Evolutionary conservation across 1,284 basidiomycete species (phyloP), one percentile per base, ranked within the genome.

Genomic region (Puccinia brachypodii): DNA sequence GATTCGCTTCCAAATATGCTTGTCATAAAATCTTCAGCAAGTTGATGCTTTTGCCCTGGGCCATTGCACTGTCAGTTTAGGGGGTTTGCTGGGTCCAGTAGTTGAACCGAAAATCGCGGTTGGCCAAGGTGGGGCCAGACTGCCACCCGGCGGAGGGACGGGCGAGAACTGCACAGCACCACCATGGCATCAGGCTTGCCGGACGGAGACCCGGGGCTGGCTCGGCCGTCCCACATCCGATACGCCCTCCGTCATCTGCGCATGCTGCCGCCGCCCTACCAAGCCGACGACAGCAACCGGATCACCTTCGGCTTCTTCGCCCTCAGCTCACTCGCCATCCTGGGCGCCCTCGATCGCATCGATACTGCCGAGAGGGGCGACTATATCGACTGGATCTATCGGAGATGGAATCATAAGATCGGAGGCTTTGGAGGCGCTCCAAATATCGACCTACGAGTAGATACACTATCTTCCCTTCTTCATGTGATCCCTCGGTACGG

Each of bases 341-440:
- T 94, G 8, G 91, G 89, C 11, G 84, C 93, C 3, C 85, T 89
- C 13, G 86, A 87, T 7, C 89, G 89, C 82, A 89, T 89, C 3
- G 89, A 85, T 6, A 85, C 88, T 11, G 84, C 85, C 7, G 91
- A 93, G 81, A 89, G 90, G n/a, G 87, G 89, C 47, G 86, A 85
- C 3, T 95, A 93, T 92, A 88, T 88, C 78, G 89, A 91, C 76
- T 97, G 95, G 95, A 90, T 98, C 72, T 97, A 95, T 93, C 89
- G 89, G 19, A 91, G 95, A 85, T 93, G 95, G 84, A 89, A 89
- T 62, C 87, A 88, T 86, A 66, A 83, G 86, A 84, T 38, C 9
- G 89, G 92, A 75, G 94, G 93, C 1, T 96, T 95, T 85, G 88
- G 90, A 83, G 92, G 93, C 4, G 91, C 93, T 62, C 89, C 92